phyloP scores from a whole-genome alignment of 2,329 filamentous ascomycete genomes.

The Cucurbitaria berberidis region DNA sequence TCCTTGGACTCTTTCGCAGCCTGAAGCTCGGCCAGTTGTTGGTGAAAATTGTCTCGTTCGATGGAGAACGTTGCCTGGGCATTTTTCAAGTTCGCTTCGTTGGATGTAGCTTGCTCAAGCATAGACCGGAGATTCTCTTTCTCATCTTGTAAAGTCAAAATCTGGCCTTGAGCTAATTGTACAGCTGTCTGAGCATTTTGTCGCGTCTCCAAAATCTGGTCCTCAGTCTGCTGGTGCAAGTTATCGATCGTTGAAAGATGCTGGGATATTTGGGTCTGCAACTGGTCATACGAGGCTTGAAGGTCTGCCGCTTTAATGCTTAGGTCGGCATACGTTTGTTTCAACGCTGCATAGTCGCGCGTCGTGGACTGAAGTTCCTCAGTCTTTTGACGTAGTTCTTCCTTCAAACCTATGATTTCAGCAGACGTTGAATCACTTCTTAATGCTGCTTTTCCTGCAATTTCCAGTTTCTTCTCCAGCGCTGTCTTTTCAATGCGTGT shows the following conservation, averaged over 20 bases:
- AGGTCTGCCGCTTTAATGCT: slow-evolving; percentile 2
- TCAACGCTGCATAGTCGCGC: slow-evolving; percentile 3
- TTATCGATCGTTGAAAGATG: slow-evolving; percentile 12
- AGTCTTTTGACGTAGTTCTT: slow-evolving; percentile 11
- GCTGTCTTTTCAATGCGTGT: slow-evolving; percentile 16
- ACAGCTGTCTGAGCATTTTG: slow-evolving; percentile 12
- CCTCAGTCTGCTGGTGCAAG: slow-evolving; percentile 19
- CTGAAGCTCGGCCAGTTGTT: slow-evolving; percentile 14
- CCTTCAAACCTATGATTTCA: slow-evolving; percentile 14
- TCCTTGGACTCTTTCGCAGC: slow-evolving; percentile 7
- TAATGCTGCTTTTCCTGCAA: slow-evolving; percentile 1
- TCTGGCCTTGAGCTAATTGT: slow-evolving; percentile 7
- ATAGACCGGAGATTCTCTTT: slow-evolving; percentile 13
- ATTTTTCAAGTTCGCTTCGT: slow-evolving; percentile 12
- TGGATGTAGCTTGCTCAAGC: slow-evolving; percentile 14
- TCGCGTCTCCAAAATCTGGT: slow-evolving; percentile 1
- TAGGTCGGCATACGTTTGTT: slow-evolving; percentile 3
- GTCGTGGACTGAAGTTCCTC: slow-evolving; percentile 9
- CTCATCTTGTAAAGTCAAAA: slow-evolving; percentile 10
- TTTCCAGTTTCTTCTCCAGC: slow-evolving; percentile 10
- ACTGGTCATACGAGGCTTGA: slow-evolving; percentile 9
- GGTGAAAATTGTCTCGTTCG: slow-evolving; percentile 19
- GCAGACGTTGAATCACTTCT: slow-evolving; percentile 1
- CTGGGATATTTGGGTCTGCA: slow-evolving; percentile 14
- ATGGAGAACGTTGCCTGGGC: slow-evolving; percentile 3